Percentiles rank a stretch among this genome's conserved stretches.
Evolutionary conservation across 176 grass and related monocot species (phyloP).

Genomic region (Areca catechu): DNA sequence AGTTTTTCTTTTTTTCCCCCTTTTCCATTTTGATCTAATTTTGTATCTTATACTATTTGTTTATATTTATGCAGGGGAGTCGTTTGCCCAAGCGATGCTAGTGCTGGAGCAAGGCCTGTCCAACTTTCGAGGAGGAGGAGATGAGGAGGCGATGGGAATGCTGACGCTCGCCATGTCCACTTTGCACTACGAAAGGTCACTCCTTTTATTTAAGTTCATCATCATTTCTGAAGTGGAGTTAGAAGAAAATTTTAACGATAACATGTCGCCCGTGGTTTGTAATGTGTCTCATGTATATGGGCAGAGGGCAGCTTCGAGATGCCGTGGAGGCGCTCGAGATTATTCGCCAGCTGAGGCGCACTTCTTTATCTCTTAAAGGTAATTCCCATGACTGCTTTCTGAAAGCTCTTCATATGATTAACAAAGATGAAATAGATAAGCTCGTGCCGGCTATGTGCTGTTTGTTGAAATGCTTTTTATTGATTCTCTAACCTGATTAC

Average conservation of each 20-base stretch:
- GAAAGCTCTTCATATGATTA: no score
- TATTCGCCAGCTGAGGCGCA: conserved; percentile 30
- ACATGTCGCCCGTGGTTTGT: no score
- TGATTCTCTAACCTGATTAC: no score
- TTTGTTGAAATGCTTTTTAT: no score
- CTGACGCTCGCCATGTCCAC: conserved; percentile 76
- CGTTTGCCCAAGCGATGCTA: conserved; percentile 59
- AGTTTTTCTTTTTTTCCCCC: neutral
- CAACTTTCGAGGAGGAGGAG: conserved; percentile 53
- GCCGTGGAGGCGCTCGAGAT: conserved; percentile 71
- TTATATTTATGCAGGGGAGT: conserved; percentile 19
- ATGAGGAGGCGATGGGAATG: conserved; percentile 53
- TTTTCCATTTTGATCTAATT: neutral
- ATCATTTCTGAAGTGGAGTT: conserved; percentile 6
- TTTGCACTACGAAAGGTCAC: conserved; percentile 65
- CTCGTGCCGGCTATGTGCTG: no score
- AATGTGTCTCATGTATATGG: neutral
- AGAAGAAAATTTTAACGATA: no score
- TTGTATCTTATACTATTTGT: neutral
- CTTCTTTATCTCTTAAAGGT: conserved; percentile 62
- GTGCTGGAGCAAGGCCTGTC: conserved; percentile 83
- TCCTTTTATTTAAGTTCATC: neutral
- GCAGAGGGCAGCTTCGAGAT: conserved; percentile 54
- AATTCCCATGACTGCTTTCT: conserved; percentile 1
- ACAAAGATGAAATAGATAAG: no score